phyloP scores from a whole-genome alignment of 1,284 basidiomycete species.

The Apiotrichum gracile region DNA sequence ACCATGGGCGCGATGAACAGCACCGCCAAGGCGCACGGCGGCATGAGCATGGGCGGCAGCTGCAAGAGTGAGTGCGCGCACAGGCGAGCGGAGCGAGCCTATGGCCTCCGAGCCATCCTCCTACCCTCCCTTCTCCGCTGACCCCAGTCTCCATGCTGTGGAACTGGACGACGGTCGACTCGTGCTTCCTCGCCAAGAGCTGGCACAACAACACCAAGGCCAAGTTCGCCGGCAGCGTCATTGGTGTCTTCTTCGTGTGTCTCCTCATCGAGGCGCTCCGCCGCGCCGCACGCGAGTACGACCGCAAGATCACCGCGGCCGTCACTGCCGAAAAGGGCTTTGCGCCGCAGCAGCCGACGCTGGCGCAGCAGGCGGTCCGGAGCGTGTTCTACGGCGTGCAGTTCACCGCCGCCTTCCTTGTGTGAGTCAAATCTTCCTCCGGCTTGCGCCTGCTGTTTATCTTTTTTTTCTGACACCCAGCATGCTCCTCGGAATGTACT shows the following conservation, averaged over 20 bases:
- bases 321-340: not conserved
- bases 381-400: constrained; percentile 40
- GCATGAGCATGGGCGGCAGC: constrained; percentile 17
- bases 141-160: constrained; percentile 44
- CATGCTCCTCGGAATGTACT: constrained; percentile 49
- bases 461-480: not conserved
- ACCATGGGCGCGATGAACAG: too few relatives aligned
- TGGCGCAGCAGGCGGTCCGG: constrained; percentile 39
- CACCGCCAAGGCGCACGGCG: not conserved
- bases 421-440: constrained; percentile 23
- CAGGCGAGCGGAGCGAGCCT: too few relatives aligned
- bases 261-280: constrained; percentile 45
- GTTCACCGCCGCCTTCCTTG: constrained; percentile 45
- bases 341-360: constrained; percentile 11
- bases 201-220: constrained; percentile 44
- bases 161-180: constrained; percentile 46
- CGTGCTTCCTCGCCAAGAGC: constrained; percentile 45
- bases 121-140: not conserved
- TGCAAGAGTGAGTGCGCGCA: not conserved
- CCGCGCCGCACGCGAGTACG: constrained; percentile 44
- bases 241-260: constrained; percentile 48
- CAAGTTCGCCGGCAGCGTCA: constrained; percentile 44
- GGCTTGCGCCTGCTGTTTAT: not conserved
- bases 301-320: constrained; percentile 33
- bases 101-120: not conserved